Evolutionary conservation across 331 rosid species (phyloP), one percentile per base, ranked within the genome.

Genomic region (Quercus tomentella): DNA sequence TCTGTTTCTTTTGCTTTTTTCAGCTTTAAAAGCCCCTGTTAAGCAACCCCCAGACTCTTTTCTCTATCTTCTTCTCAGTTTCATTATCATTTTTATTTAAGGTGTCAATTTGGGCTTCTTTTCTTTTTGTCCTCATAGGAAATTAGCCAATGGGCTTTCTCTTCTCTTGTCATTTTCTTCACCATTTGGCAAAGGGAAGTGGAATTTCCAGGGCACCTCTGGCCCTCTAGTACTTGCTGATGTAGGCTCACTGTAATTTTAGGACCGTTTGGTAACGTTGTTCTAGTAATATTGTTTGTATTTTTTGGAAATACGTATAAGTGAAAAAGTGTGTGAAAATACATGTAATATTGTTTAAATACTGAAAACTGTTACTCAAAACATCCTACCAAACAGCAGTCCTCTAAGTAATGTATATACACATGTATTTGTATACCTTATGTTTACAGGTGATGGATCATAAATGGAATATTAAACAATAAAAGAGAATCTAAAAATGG

Each of bases 1-100:
- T 83, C 61, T 71, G 75, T 67, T 72, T 88, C 87, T 87, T 90
- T 76, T 83, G 15, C 78, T 89, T 83, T 83, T 65, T 76, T 83
- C 85, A 87, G 87, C 86, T 82, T 77, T 84, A 77, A 77, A 83
- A 55, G 55, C 58, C 65, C 74, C 82, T 81, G 73, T 55, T 66
- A 85, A 83, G 66, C 41, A 63, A 73, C 57, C 79, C 26, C 66
- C 22, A 41, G 45, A 41, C 54, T 58, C 81, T 58, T 73, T 80
- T 71, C 45, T 41, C 45, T 41, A 41, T 41, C 69, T 76, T 79
- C 76, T 26, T 20, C 76, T 55, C 62, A 3, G 10, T 73, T 78
- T 81, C 30, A 1, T 73, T 72, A 73, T 73, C 69, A 58, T 83
- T 16, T 31, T 71, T 73, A 77, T 22, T 26, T 31, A 76, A 79